Percentiles rank a stretch among this genome's conserved stretches.
Conservation (phyloP, 2,329 filamentous ascomycete species). For the Fonsecaea pedrosoi region DNA sequence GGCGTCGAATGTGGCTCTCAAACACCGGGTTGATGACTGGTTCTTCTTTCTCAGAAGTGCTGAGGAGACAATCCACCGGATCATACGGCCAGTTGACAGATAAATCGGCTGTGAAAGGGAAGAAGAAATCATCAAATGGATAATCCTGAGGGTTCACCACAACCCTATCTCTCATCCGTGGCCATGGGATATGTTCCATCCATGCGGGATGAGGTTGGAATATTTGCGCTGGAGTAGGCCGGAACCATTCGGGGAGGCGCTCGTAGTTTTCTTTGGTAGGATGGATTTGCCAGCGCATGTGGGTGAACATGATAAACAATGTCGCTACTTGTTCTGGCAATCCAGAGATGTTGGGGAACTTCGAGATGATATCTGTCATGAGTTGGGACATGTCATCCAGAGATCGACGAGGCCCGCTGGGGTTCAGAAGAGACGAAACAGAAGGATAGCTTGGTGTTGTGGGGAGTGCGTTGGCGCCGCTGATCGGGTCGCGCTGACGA, state of each 20-base stretch:
- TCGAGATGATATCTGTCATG: slow-evolving; percentile 81
- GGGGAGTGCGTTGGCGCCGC: slow-evolving; percentile 63
- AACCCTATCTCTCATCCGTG: slow-evolving; percentile 73
- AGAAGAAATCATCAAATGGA: slow-evolving; percentile 80
- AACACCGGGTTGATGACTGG: slow-evolving; percentile 86
- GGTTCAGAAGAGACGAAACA: slow-evolving; percentile 78
- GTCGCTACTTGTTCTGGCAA: slow-evolving; percentile 83
- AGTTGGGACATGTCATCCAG: slow-evolving; percentile 80
- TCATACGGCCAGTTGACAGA: slow-evolving; percentile 86
- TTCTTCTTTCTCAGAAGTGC: slow-evolving; percentile 61
- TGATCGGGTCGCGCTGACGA: slow-evolving; percentile 60
- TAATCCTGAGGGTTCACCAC: slow-evolving; percentile 62
- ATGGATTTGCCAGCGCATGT: slow-evolving; percentile 84
- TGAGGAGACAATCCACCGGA: slow-evolving; percentile 70
- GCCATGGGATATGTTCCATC: slow-evolving; percentile 84
- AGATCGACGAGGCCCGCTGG: slow-evolving; percentile 48
- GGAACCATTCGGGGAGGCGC: slow-evolving; percentile 74
- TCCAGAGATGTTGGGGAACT: slow-evolving; percentile 79
- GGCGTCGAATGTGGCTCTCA: slow-evolving; percentile 74
- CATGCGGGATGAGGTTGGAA: slow-evolving; percentile 75
- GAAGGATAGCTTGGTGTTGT: slow-evolving; percentile 79
- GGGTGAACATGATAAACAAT: slow-evolving; percentile 83
- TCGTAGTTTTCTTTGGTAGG: slow-evolving; percentile 81
- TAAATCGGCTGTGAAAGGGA: slow-evolving; percentile 78
- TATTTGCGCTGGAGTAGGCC: slow-evolving; percentile 71